Evolutionary conservation across 2,329 filamentous ascomycete species (phyloP).

Genomic region (Paecilomyces sp.): DNA sequence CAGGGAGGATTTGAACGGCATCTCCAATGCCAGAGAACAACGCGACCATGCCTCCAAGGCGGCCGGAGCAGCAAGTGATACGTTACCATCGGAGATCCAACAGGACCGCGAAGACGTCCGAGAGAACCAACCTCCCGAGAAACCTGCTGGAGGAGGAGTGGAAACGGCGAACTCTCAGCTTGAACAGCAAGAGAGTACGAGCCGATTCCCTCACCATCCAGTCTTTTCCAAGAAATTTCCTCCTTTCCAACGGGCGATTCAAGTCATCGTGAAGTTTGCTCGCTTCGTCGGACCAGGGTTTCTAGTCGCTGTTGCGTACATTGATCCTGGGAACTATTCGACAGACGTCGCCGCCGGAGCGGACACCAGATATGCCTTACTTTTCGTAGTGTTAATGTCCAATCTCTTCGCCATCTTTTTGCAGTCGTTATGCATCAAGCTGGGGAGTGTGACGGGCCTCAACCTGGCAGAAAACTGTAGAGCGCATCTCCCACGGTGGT

Average conservation of each 20-base stretch:
- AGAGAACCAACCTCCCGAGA: slow-evolving; percentile 4
- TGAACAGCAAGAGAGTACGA: slow-evolving; percentile 20
- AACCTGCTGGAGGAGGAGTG: slow-evolving; percentile 21
- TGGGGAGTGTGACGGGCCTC: slow-evolving; percentile 61
- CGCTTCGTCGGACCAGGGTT: slow-evolving; percentile 43
- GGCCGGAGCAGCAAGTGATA: slow-evolving; percentile 13
- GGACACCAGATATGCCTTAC: slow-evolving; percentile 34
- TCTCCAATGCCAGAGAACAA: slow-evolving; percentile 51
- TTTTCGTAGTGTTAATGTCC: slow-evolving; percentile 42
- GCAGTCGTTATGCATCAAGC: slow-evolving; percentile 48
- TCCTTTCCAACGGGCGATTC: slow-evolving; percentile 14
- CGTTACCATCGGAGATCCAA: slow-evolving; percentile 14
- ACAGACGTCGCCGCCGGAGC: slow-evolving; percentile 44
- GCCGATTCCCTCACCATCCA: slow-evolving; percentile 24
- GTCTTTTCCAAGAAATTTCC: slow-evolving; percentile 11
- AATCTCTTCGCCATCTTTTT: slow-evolving; percentile 43
- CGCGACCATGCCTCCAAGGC: slow-evolving; percentile 28
- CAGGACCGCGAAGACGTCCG: slow-evolving; percentile 11
- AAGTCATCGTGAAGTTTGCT: slow-evolving; percentile 31
- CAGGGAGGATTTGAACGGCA: slow-evolving; percentile 53
- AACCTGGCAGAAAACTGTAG: slow-evolving; percentile 62
- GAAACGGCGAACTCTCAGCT: slow-evolving; percentile 18
- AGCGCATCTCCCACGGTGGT: slow-evolving; percentile 58
- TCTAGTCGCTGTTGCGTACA: slow-evolving; percentile 42
- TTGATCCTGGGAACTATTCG: slow-evolving; percentile 45